A percentile compares a stretch with the other conserved stretches of the same genome.
Evolutionary conservation across 208 protist genomes (phyloP).

Genomic region (Herpetomonas tarakana): DNA sequence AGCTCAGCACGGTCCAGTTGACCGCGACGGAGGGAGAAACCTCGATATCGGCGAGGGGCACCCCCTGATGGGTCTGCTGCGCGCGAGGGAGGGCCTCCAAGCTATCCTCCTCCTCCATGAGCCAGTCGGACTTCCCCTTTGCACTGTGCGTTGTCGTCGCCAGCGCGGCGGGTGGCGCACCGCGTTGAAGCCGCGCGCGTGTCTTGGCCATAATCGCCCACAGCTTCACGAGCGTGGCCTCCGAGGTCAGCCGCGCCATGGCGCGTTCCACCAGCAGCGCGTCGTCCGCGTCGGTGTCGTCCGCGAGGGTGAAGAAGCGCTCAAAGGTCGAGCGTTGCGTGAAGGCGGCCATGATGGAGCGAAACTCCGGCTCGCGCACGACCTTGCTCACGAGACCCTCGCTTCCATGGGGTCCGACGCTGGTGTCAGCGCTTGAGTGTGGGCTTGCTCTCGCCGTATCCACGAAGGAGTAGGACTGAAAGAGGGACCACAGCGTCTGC

Average conservation of each 20-base stretch:
- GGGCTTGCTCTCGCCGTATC: background rate
- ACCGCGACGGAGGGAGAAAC: constrained; percentile 2
- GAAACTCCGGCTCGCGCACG: constrained; percentile 50
- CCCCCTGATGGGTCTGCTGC: background rate
- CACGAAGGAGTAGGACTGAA: constrained; percentile 31
- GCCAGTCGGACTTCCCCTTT: too few relatives aligned
- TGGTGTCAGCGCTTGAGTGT: background rate
- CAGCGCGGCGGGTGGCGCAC: background rate
- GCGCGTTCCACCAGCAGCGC: background rate
- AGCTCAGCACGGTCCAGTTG: constrained; percentile 16
- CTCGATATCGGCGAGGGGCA: too few relatives aligned
- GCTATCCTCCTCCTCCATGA: background rate
- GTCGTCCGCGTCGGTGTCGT: background rate
- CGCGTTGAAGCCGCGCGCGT: background rate
- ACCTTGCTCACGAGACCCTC: constrained; percentile 12
- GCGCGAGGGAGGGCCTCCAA: background rate
- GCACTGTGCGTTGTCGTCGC: too few relatives aligned
- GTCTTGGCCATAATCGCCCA: background rate
- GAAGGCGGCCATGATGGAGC: constrained; percentile 34
- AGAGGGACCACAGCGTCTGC: constrained; percentile 42
- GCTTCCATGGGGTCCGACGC: background rate
- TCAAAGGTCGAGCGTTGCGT: background rate
- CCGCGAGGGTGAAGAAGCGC: background rate
- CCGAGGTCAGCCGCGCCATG: background rate
- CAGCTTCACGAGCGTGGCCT: background rate